Percentiles rank a stretch among this genome's conserved stretches.
phyloP scores from a whole-genome alignment of 176 grass and related monocot species.

The Triticum monococcum region DNA sequence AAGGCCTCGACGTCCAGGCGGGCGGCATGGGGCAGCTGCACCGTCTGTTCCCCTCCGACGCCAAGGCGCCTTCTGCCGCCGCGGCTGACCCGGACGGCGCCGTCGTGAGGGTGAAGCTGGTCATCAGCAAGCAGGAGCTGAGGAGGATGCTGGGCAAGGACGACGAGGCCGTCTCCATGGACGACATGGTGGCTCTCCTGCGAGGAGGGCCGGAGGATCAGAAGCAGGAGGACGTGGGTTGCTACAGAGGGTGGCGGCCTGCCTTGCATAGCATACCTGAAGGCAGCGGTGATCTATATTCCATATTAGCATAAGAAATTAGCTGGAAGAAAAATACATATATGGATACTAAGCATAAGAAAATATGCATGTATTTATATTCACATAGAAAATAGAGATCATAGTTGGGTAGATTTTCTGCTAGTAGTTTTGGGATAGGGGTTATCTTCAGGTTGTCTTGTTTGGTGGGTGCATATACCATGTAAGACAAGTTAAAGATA shows the following conservation, averaged over 20 bases:
- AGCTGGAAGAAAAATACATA: slow-evolving; percentile 3
- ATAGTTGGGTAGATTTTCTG: neutral
- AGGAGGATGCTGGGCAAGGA: slow-evolving; percentile 52
- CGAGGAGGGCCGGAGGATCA: slow-evolving; percentile 3
- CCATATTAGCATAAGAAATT: neutral
- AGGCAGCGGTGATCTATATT: slow-evolving; percentile 33
- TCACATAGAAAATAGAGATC: neutral
- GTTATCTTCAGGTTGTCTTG: slow-evolving; percentile 50
- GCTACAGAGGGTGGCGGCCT: slow-evolving; percentile 53
- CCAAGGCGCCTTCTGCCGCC: no score
- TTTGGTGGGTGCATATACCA: neutral
- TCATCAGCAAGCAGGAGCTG: slow-evolving; percentile 71
- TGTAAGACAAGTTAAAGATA: slow-evolving; percentile 48
- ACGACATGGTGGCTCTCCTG: slow-evolving; percentile 45
- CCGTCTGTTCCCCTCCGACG: neutral
- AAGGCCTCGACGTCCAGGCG: neutral
- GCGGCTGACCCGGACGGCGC: neutral
- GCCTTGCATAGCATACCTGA: slow-evolving; percentile 75
- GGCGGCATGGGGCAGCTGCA: slow-evolving; percentile 22
- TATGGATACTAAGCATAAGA: slow-evolving; percentile 25
- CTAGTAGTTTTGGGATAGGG: slow-evolving; percentile 33
- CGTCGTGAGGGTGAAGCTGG: slow-evolving; percentile 66
- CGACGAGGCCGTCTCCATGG: slow-evolving; percentile 25
- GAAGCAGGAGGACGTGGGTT: slow-evolving; percentile 12
- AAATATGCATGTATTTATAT: neutral